Base-by-base conservation (phyloP, 129 eudicot genomes). In the Rutidosis leptorrhynchoides region DNA sequence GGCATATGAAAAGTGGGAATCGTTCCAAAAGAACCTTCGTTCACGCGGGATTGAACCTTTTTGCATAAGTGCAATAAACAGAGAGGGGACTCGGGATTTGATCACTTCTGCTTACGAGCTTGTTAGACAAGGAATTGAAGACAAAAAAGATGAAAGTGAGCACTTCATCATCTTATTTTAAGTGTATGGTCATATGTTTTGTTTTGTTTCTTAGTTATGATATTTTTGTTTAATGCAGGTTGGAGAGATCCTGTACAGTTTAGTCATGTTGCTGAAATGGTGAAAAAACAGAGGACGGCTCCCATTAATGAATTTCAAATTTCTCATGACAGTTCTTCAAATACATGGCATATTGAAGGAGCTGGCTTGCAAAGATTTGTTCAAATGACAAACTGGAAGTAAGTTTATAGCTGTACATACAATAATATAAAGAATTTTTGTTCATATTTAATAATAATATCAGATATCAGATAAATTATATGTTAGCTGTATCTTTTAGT, bases 381-480 rank as follows among this genome's bases (percentile, higher is more conserved):
- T 73, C 96, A 93, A 80, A 88, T 93, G 98, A 93, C 96, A 26
- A 93, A 93, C 68, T 93, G 98, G 98, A 84, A 84, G 99, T 94
- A 69, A 67, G 82, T 35, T 72, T 21, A 32, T 9, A 48, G 23
- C n/a, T 61, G 8, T 29, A 30, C 16, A 2, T 8, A 32, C 27
- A 25, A 27, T 26, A 4, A 15, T 25, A 7, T 29, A 29, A 29
- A 29, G 6, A 7, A 29, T 29, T 29, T 4, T 29, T 29, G 32
- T 29, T 29, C 32, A 29, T 3, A 29, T 3, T 29, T 3, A 29
- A 29, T 29, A 29, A 29, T 29, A 29, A 29, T 3, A 29, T 29
- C 6, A 29, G 6, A 29, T 29, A n/a, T n/a, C n/a, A n/a, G n/a
- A n/a, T n/a, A n/a, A n/a, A n/a, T n/a, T n/a, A n/a, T n/a, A n/a